Percentiles rank a stretch among this genome's conserved stretches.
Conservation (phyloP, 2,329 filamentous ascomycete genomes). For the Massarina eburnea region DNA sequence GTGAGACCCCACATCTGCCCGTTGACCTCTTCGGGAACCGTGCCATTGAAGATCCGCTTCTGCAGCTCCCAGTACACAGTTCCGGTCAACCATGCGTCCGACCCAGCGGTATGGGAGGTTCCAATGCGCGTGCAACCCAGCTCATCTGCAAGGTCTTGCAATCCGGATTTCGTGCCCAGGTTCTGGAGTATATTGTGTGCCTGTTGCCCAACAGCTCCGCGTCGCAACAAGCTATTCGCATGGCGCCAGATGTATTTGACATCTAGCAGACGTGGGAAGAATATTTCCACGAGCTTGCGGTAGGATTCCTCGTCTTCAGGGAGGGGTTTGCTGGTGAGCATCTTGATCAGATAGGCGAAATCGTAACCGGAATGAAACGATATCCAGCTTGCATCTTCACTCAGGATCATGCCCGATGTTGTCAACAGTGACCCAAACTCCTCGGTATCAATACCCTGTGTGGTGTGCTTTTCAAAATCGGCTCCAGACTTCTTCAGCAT, state of each 20-base stretch:
- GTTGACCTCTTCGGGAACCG: conserved; percentile 76
- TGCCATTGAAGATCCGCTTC: conserved; percentile 81
- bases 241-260: conserved; percentile 97
- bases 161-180: conserved; percentile 84
- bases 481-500: conserved; percentile 90
- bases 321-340: conserved; percentile 78
- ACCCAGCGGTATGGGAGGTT: conserved; percentile 87
- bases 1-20: conserved; percentile 94
- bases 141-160: conserved; percentile 92
- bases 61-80: conserved; percentile 93
- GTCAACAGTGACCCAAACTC: conserved; percentile 89
- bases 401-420: conserved; percentile 85
- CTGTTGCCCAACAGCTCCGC: conserved; percentile 41
- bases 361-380: conserved; percentile 98
- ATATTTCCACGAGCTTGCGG: conserved; percentile 82
- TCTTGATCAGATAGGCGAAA: conserved; percentile 95
- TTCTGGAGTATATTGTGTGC: conserved; percentile 77
- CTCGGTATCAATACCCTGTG: conserved; percentile 85
- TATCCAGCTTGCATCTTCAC: conserved; percentile 90
- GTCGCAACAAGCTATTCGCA: conserved; percentile 67
- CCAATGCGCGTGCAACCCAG: conserved; percentile 88
- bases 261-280: conserved; percentile 92
- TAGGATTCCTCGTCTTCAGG: conserved; percentile 91
- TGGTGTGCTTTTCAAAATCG: conserved; percentile 80
- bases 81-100: conserved; percentile 89